Evolutionary conservation across 169 alveolate species (phyloP), one percentile per base, ranked within the genome.

Genomic region (Eimeria maxima): DNA sequence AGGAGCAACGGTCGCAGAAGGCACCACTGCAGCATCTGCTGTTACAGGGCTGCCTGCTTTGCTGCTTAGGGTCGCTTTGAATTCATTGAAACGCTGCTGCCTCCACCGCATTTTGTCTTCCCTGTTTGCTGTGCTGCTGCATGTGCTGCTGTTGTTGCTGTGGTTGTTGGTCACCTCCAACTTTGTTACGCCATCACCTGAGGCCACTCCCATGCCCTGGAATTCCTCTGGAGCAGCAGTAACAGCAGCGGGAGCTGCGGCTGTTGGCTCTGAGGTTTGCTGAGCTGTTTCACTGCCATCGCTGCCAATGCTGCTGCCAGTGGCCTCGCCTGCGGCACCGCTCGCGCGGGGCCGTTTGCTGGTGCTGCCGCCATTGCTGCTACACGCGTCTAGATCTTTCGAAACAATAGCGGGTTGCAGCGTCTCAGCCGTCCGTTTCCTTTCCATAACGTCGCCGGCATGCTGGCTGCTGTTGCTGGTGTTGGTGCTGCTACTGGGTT

Each of bases 71-170:
- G 76, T 42, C 24, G 76, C 76, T 67, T 67, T 67, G 38, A 67
- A 67, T 67, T 67, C 76, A 67, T 67, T 24, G 24, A 67, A 67
- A 18, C 60, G 60, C 16, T 53, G 60, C 60, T 53, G 60, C 60
- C 60, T 53, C 60, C 60, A 53, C 60, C 60, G 60, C 60, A 53
- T 53, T 14, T 53, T 71, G n/a, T 71, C 81, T 38, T 71, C 44
- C 47, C 20, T 14, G 81, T 29, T 71, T 38, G 22, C 44, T 71
- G n/a, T 38, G 81, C 81, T 71, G 81, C 47, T 27, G 81, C 24
- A n/a, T 42, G 22, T 71, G 81, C 47, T 71, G 81, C 81, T 71
- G 81, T 47, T 71, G 47, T 67, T 67, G 27, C 76, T 67, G 81
- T 50, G n/a, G 47, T 13, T 67, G 27, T 29, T 67, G 76, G 24